Base-by-base conservation (phyloP, 768 basidiomycete genomes). In the Lenzites betulinus region DNA sequence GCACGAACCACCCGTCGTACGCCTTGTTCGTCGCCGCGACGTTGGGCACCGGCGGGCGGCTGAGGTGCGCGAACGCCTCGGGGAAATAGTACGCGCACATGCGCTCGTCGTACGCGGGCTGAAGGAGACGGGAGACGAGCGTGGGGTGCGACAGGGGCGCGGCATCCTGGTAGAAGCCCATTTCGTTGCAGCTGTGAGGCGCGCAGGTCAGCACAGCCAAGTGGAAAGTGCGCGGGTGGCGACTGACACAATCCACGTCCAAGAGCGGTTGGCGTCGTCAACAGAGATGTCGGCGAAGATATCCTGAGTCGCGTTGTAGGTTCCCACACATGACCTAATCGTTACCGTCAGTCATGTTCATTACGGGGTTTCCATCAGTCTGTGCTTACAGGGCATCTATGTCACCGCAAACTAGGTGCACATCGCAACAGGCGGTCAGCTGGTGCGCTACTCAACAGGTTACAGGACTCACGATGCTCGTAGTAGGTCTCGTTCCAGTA, bases 11-110 rank as follows among this genome's bases (percentile, higher is more conserved):
- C 7, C 89, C 88, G 9, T 74, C 69, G 71, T 88, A 89, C 20
- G 71, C 73, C 1, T 22, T 35, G 67, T 90, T 82, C 7, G 83
- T 84, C 15, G 66, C 65, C 0, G 60, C 65, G 0, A 75, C 77
- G 13, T 81, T 73, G 0, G 83, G 82, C 3, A 69, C 70, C 2
- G 82, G 82, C 0, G 80, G 75, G 1, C 65, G 62, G 7, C 57
- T 52, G 22, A 54, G 51, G 23, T 53, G 67, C 4, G 77, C 71
- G 76, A 87, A 90, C 11, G 80, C 82, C 3, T 77, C 76, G 1
- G 86, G 82, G 76, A 89, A 90, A 82, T 84, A 83, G 60, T 81
- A 76, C 58, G 81, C 81, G 71, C 88, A 90, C 81, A 85, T 86
- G n/a, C 89, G 79, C 86, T 85, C 70, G 64, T 86, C 85, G 65